These are phyloP conservation scores for Mucor indicus DNA, from an alignment of 371 early-diverging fungal genomes.

Conservation along the genomic window DNA sequence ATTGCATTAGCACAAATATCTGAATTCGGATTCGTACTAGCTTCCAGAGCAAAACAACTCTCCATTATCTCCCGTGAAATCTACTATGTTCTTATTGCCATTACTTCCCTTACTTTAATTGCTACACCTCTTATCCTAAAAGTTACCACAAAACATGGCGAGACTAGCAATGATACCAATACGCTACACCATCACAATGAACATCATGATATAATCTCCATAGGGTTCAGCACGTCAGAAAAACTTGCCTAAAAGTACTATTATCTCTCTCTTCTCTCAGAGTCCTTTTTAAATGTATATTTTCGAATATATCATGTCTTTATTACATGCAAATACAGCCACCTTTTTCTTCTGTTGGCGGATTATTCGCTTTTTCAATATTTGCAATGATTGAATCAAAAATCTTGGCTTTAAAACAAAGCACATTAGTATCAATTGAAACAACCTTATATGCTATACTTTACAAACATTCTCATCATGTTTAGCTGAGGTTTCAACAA, in stretches of 20 bases:
- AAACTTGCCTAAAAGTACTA: not conserved
- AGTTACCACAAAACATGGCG: slow-evolving; percentile 14
- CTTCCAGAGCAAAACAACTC: slow-evolving; percentile 55
- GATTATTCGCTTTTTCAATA: slow-evolving; percentile 65
- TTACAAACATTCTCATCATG: slow-evolving; percentile 85
- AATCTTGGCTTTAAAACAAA: slow-evolving; percentile 64
- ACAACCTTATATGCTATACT: slow-evolving; percentile 34
- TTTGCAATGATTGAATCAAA: slow-evolving; percentile 68
- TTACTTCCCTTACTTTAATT: slow-evolving; percentile 53
- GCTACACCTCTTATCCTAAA: slow-evolving; percentile 56
- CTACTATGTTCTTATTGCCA: slow-evolving; percentile 56
- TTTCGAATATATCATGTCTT: too few relatives aligned
- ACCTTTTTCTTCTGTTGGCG: slow-evolving; percentile 58
- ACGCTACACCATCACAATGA: slow-evolving; percentile 9
- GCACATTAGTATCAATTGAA: too few relatives aligned
- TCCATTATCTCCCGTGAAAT: slow-evolving; percentile 55
- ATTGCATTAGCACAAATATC: slow-evolving; percentile 60
- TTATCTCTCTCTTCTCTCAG: not conserved
- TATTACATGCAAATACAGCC: too few relatives aligned
- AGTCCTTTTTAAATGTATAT: too few relatives aligned
- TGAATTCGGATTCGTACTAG: slow-evolving; percentile 63
- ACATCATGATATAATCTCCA: slow-evolving; percentile 1
- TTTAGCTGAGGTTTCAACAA: slow-evolving; percentile 90
- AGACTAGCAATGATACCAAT: not conserved
- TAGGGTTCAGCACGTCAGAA: too few relatives aligned